Conservation (phyloP, 805 yeast species). For the Sungouiozyma intestinalis region DNA sequence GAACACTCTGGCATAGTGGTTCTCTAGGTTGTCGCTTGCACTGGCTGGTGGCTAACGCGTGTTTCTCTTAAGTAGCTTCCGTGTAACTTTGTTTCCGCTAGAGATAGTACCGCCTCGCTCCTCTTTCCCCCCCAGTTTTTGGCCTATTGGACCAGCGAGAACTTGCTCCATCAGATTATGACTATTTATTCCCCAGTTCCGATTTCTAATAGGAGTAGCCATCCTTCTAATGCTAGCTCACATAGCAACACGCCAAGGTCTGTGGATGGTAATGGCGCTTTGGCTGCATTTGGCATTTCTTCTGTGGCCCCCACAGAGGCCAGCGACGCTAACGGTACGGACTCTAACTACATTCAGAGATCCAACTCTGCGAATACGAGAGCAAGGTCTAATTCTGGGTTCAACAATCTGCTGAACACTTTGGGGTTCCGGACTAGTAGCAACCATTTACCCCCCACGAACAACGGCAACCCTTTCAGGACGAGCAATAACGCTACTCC, state of each 20-base stretch:
- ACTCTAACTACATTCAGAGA: not conserved
- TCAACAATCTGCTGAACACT: constrained; percentile 19
- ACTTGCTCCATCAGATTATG: too few relatives aligned
- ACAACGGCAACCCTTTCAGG: not conserved
- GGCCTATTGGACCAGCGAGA: too few relatives aligned
- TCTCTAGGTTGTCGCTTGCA: too few relatives aligned
- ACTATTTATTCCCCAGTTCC: constrained; percentile 8
- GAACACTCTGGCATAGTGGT: too few relatives aligned
- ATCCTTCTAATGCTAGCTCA: constrained; percentile 1
- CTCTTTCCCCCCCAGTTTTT: too few relatives aligned
- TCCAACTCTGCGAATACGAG: constrained; percentile 6
- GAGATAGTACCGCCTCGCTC: too few relatives aligned
- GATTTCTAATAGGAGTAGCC: constrained; percentile 2
- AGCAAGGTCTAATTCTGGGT: constrained; percentile 14
- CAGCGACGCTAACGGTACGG: not conserved
- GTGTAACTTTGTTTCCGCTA: not conserved
- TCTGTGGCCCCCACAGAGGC: not conserved
- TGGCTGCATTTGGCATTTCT: constrained; percentile 7
- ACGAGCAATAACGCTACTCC: constrained; percentile 3
- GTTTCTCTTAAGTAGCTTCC: not conserved
- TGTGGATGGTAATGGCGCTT: constrained; percentile 2
- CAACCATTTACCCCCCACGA: not conserved
- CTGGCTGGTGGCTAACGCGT: not conserved
- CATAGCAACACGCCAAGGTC: not conserved
- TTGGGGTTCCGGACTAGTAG: constrained; percentile 20